Evolutionary conservation across 352 stramenopile genomes (phyloP), one percentile per base, ranked within the genome.

Genomic region (Pythium phragmiticola): DNA sequence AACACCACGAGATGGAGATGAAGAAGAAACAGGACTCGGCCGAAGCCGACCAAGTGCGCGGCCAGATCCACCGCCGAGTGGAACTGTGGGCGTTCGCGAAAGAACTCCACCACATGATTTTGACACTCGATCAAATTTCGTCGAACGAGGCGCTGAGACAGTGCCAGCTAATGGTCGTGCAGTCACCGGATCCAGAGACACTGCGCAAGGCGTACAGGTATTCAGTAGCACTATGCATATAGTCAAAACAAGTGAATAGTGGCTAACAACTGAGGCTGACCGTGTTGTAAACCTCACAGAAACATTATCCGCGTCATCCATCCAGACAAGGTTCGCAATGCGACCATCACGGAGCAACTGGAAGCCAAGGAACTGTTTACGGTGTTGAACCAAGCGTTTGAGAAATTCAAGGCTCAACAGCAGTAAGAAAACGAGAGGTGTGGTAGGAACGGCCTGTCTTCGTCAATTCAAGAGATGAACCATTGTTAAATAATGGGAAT

Each of bases 221-320:
- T 19, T 68, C 75, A 7, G 2, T 16, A 49, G 37, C 14, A 12
- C 7, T 54, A 1, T 28, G n/a, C 34, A 36, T 54, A 46, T 19
- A 21, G 11, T 46, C 8, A 46, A 46, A 46, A 0, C 13, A 19
- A 21, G 47, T 19, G 47, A 30, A 26, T 16, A 1, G n/a, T 33
- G 7, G 1, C 45, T 50, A 30, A 50, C 45, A 23, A 16, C 7
- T 46, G 41, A n/a, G 17, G 7, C 13, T 46, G 5, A 21, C 1
- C 21, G 21, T 21, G 21, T 37, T 63, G 39, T 56, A 30, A 30
- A 30, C 56, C 52, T 52, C 57, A n/a, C 42, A 94, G 83, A 39
- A 94, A 84, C 60, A 92, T 95, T 21, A 94, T 95, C 64, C 81
- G 87, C 6, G 76, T 95, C 11, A 91, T 95, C 16, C 87, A 95